Evolutionary conservation across 2,329 filamentous ascomycete genomes (phyloP).

Genomic region (Aspergillus fumigatiaffinis): DNA sequence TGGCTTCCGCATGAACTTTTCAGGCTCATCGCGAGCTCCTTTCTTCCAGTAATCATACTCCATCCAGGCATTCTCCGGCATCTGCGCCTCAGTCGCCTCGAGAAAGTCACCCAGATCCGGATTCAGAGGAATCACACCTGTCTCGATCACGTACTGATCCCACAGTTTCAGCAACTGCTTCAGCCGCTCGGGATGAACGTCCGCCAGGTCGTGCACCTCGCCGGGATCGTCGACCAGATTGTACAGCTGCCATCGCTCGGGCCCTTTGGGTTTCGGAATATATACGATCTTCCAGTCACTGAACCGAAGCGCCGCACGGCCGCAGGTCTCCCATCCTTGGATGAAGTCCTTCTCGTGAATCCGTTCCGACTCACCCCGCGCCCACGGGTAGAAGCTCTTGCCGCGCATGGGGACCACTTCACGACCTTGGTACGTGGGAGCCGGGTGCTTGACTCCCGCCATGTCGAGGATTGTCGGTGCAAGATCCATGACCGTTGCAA

Average conservation of each 20-base stretch:
- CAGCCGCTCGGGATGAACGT: constrained; percentile 42
- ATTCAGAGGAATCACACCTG: constrained; percentile 56
- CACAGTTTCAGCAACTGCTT: constrained; percentile 50
- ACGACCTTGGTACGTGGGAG: constrained; percentile 49
- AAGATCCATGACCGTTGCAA: constrained; percentile 53
- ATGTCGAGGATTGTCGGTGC: constrained; percentile 45
- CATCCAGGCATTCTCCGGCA: constrained; percentile 63
- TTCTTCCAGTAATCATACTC: constrained; percentile 63
- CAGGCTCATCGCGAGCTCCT: constrained; percentile 48
- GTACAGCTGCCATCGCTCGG: constrained; percentile 57
- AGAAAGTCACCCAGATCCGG: constrained; percentile 57
- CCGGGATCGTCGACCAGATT: constrained; percentile 51
- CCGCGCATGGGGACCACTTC: constrained; percentile 52
- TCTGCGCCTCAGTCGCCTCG: constrained; percentile 60
- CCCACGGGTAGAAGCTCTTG: constrained; percentile 44
- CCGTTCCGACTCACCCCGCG: constrained; percentile 27
- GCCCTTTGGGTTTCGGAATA: constrained; percentile 53
- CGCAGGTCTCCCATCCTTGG: constrained; percentile 56
- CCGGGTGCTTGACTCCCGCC: constrained; percentile 47
- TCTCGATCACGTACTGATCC: constrained; percentile 58
- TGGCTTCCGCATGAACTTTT: constrained; percentile 41
- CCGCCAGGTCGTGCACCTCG: constrained; percentile 46
- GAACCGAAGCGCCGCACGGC: constrained; percentile 52
- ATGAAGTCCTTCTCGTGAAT: constrained; percentile 52
- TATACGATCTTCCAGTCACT: constrained; percentile 58